Conservation (phyloP, 2,329 filamentous ascomycete genomes). For the Penicillium corylophilum region DNA sequence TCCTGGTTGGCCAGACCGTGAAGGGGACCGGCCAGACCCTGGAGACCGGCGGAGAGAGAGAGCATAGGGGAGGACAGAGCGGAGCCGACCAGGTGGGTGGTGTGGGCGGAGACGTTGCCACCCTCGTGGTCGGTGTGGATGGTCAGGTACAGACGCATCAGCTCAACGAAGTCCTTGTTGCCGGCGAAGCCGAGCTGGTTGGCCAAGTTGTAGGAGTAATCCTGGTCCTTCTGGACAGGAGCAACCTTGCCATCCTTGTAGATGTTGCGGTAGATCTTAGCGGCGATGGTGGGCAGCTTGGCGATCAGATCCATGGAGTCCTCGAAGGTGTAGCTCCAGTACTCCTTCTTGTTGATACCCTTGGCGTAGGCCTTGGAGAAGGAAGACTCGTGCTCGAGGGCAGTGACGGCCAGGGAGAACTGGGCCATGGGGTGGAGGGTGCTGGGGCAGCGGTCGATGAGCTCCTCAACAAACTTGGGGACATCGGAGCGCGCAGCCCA, state of each 20-base stretch:
- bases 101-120: slow-evolving; percentile 97
- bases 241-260: slow-evolving; percentile 99
- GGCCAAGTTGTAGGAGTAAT: slow-evolving; percentile 98
- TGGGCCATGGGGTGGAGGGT: slow-evolving; percentile 99
- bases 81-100: slow-evolving; percentile 94
- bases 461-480: slow-evolving; percentile 97
- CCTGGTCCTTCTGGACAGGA: slow-evolving; percentile 95
- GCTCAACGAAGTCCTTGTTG: slow-evolving; percentile 95
- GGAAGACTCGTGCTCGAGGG: slow-evolving; percentile 95
- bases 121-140: slow-evolving; percentile 99
- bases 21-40: slow-evolving; percentile 95
- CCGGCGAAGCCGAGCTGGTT: slow-evolving; percentile 97
- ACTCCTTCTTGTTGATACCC: slow-evolving; percentile 99
- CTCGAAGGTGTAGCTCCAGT: slow-evolving; percentile 99
- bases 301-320: slow-evolving; percentile 99
- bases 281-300: slow-evolving; percentile 96
- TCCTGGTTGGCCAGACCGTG: slow-evolving; percentile 99
- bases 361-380: slow-evolving; percentile 99
- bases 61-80: slow-evolving; percentile 97
- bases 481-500: slow-evolving; percentile 97
- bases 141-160: slow-evolving; percentile 98
- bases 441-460: slow-evolving; percentile 98
- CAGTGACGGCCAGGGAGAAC: slow-evolving; percentile 95
- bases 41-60: slow-evolving; percentile 91
- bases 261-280: slow-evolving; percentile 99